Conservation (phyloP, 108 stramenopile species). For the Cyclotella kingstonii region DNA sequence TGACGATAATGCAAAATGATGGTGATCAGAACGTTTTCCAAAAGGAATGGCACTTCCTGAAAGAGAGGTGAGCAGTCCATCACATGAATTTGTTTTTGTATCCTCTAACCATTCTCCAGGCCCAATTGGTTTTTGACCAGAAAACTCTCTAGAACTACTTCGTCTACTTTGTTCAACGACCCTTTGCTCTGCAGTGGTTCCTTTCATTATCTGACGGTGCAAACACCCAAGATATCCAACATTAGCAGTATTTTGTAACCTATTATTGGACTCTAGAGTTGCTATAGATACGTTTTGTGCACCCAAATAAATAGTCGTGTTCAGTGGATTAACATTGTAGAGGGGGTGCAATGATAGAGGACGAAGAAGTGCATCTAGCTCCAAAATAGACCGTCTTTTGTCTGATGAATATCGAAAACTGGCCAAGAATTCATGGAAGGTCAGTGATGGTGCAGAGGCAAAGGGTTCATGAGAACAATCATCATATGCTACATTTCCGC, state of each 20-base stretch:
- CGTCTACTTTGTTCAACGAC: conserved; percentile 40
- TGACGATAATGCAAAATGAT: conserved; percentile 70
- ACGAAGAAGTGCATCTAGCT: conserved; percentile 55
- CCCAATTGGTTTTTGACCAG: conserved; percentile 30
- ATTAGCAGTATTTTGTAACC: too few relatives aligned
- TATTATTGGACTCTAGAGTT: too few relatives aligned
- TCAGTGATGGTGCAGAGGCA: conserved; percentile 48
- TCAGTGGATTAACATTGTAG: not conserved
- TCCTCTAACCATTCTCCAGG: conserved; percentile 73
- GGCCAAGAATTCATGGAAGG: conserved; percentile 63
- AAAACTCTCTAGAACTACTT: conserved; percentile 10
- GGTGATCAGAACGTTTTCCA: conserved; percentile 54
- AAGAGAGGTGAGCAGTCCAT: conserved; percentile 50
- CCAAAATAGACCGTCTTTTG: conserved; percentile 52
- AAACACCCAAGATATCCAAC: conserved; percentile 26
- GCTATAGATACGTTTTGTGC: too few relatives aligned
- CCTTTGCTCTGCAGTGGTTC: conserved; percentile 66
- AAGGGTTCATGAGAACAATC: conserved; percentile 28
- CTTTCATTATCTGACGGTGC: conserved; percentile 37
- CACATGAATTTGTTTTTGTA: conserved; percentile 9
- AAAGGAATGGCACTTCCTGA: conserved; percentile 37
- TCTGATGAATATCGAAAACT: conserved; percentile 53
- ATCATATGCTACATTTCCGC: conserved; percentile 9
- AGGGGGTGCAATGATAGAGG: conserved; percentile 23
- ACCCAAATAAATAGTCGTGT: too few relatives aligned